phyloP scores from a whole-genome alignment of 208 protist genomes.

The Trypanosoma scelopori region DNA sequence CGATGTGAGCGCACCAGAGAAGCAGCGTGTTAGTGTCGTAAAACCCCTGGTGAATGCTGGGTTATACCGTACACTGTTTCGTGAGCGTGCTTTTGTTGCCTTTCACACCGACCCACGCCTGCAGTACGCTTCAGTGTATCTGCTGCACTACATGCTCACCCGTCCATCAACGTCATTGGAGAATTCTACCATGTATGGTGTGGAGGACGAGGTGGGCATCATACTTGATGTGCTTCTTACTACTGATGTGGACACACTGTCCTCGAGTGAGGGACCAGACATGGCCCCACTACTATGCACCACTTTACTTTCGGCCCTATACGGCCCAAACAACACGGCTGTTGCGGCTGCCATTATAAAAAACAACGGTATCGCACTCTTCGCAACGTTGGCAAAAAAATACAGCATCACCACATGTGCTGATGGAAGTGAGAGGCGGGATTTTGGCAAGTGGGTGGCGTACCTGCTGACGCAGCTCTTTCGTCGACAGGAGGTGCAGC shows the following conservation, averaged over 20 bases:
- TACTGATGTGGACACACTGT: background rate
- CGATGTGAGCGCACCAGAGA: background rate
- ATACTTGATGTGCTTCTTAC: conserved; percentile 23
- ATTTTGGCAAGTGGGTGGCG: conserved; percentile 23
- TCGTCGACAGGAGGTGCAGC: conserved; percentile 15
- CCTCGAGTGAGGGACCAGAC: background rate
- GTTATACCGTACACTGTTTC: conserved; percentile 42
- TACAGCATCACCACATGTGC: background rate
- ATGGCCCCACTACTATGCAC: conserved; percentile 12
- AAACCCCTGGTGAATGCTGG: conserved; percentile 40
- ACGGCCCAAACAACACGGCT: conserved; percentile 14
- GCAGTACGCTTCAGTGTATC: conserved; percentile 14
- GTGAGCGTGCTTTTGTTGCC: conserved; percentile 27
- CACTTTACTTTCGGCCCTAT: conserved; percentile 17
- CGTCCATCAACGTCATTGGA: conserved; percentile 7
- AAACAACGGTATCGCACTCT: conserved; percentile 16
- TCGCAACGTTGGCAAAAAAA: conserved; percentile 15
- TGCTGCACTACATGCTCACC: conserved; percentile 28
- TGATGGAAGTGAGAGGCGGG: background rate
- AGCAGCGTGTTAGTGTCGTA: conserved; percentile 15
- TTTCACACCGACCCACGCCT: conserved; percentile 30
- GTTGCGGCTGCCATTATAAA: conserved; percentile 16
- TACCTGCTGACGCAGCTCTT: conserved; percentile 30
- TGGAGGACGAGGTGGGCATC: conserved; percentile 26
- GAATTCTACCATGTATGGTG: conserved; percentile 4